Conservation (phyloP, 352 stramenopile species). For the Phytophthora fragariae region DNA sequence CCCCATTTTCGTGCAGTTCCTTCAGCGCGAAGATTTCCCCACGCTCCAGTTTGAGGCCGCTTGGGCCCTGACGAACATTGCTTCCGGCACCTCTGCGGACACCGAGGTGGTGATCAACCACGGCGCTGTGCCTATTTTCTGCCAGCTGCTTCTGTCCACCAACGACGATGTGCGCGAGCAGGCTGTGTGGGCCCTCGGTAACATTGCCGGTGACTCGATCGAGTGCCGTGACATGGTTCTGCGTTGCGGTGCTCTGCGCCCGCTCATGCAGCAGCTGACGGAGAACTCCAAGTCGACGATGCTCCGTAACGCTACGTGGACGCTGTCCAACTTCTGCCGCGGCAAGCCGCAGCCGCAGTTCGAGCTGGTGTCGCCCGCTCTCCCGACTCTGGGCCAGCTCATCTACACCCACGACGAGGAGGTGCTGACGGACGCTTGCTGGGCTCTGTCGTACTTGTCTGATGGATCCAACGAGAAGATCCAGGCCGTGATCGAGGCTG, state of each 20-base stretch:
- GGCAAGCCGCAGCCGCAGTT: constrained; percentile 82
- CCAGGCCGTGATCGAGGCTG: constrained; percentile 98
- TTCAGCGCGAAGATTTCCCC: constrained; percentile 95
- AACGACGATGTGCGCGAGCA: constrained; percentile 98
- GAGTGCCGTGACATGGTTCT: constrained; percentile 97
- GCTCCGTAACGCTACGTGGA: constrained; percentile 99
- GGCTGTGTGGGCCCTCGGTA: constrained; percentile 98
- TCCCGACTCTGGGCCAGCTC: constrained; percentile 97
- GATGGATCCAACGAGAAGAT: constrained; percentile 99
- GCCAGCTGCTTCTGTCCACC: constrained; percentile 94
- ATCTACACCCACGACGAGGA: constrained; percentile 99
- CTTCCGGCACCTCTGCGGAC: constrained; percentile 97
- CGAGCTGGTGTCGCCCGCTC: constrained; percentile 88
- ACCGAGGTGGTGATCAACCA: constrained; percentile 98
- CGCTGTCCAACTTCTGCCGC: constrained; percentile 99
- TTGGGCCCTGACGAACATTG: constrained; percentile 99
- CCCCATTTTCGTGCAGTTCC: constrained; percentile 98
- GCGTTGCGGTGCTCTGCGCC: constrained; percentile 91
- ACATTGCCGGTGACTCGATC: constrained; percentile 99
- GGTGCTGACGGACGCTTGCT: constrained; percentile 99
- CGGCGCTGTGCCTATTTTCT: constrained; percentile 98
- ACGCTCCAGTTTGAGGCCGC: constrained; percentile 98
- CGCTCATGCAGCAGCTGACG: constrained; percentile 95
- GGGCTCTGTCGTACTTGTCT: constrained; percentile 98
- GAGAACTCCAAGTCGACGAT: constrained; percentile 97